These are phyloP conservation scores for Dittrichia graveolens DNA, from an alignment of 129 eudicot genomes.

Conservation along the genomic window DNA sequence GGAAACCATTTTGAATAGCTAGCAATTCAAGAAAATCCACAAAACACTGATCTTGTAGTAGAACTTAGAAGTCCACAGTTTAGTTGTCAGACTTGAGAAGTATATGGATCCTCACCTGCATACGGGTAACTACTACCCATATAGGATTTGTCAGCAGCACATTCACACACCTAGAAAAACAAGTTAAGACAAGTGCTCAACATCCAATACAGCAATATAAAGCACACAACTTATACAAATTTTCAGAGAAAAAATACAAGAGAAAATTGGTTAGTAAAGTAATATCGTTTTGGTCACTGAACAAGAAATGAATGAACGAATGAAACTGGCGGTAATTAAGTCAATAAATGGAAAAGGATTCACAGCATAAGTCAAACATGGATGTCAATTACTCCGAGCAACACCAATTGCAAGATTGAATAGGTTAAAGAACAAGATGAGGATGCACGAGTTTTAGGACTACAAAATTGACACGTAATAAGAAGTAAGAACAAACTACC, in stretches of 20 bases:
- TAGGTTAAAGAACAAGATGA: neutral
- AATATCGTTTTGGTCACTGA: slow-evolving; percentile 1
- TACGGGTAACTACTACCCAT: slow-evolving; percentile 98
- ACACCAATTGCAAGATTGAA: slow-evolving; percentile 4
- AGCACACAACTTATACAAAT: neutral
- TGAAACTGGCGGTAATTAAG: neutral
- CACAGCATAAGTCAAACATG: neutral
- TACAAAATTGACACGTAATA: neutral
- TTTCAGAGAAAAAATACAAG: neutral
- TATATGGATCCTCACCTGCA: slow-evolving; percentile 65
- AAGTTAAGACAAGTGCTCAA: slow-evolving; percentile 17
- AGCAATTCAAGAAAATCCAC: slow-evolving; percentile 21
- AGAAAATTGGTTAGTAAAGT: neutral
- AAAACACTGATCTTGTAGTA: slow-evolving; percentile 1
- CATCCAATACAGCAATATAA: slow-evolving; percentile 12
- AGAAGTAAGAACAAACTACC: slow-evolving; percentile 47
- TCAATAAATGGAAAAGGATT: slow-evolving; percentile 3
- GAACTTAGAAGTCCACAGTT: slow-evolving; percentile 22
- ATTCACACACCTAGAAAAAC: slow-evolving; percentile 74
- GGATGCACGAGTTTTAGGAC: too few species aligned
- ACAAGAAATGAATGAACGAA: neutral
- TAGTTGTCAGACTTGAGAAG: slow-evolving; percentile 7
- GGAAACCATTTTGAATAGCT: slow-evolving; percentile 13
- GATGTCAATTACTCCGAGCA: slow-evolving; percentile 4
- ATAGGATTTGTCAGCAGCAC: slow-evolving; percentile 98